Evolutionary conservation across 257 asterid species (phyloP).

Genomic region (Solanum sparsipilum): DNA sequence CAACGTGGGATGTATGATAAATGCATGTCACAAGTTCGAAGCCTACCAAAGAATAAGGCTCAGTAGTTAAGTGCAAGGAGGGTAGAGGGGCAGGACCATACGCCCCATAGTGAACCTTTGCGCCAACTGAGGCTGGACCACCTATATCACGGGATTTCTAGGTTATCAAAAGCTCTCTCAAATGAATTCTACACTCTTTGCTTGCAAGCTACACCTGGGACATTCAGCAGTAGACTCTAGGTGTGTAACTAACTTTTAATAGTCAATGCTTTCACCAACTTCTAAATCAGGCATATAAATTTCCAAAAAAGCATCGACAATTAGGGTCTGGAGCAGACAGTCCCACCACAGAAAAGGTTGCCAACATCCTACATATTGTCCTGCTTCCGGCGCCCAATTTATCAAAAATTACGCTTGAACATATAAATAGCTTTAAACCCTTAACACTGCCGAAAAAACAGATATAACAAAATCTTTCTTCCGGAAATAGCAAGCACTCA

Average conservation of each 20-base stretch:
- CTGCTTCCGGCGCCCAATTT: background rate
- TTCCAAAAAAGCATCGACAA: background rate
- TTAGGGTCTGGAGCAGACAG: background rate
- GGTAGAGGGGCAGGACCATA: background rate
- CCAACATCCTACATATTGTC: background rate
- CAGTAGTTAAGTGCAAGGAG: background rate
- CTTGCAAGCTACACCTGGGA: background rate
- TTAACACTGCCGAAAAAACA: background rate
- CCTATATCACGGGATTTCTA: background rate
- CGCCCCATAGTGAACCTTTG: background rate
- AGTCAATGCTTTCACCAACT: background rate
- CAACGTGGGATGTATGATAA: background rate
- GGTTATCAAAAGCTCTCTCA: background rate
- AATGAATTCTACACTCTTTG: background rate
- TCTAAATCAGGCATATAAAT: background rate
- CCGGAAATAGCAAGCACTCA: background rate
- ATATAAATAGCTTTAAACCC: background rate
- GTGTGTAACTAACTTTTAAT: background rate
- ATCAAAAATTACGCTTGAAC: background rate
- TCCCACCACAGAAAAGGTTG: background rate
- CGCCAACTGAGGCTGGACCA: background rate
- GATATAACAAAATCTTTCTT: background rate
- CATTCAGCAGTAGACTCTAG: background rate
- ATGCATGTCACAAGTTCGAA: background rate
- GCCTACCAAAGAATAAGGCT: background rate